phyloP scores from a whole-genome alignment of 1,139 yeast genomes.

The Debaryomyces robertsiae region DNA sequence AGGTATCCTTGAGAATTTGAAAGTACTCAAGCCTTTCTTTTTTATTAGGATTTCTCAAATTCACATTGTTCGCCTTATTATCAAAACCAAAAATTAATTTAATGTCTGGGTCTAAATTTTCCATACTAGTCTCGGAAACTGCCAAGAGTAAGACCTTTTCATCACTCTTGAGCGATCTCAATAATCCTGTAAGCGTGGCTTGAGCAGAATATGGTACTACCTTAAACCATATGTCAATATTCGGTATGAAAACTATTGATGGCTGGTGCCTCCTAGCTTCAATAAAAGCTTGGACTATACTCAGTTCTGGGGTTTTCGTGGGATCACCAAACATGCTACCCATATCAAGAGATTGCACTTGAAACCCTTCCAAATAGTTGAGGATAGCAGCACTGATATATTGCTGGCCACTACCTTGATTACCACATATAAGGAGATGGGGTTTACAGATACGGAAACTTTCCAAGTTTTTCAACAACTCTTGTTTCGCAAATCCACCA shows the following conservation, averaged over 20 bases:
- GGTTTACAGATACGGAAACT: slow-evolving; percentile 80
- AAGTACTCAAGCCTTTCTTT: slow-evolving; percentile 56
- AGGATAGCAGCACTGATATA: slow-evolving; percentile 83
- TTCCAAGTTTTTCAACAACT: slow-evolving; percentile 58
- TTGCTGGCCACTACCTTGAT: slow-evolving; percentile 84
- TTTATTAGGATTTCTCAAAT: slow-evolving; percentile 45
- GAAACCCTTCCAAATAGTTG: slow-evolving; percentile 85
- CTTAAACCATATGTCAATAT: slow-evolving; percentile 74
- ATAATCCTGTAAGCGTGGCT: slow-evolving; percentile 69
- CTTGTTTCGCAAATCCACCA: slow-evolving; percentile 72
- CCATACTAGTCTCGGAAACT: slow-evolving; percentile 55
- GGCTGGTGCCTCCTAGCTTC: slow-evolving; percentile 94
- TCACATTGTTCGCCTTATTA: slow-evolving; percentile 48
- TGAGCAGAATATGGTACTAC: slow-evolving; percentile 70
- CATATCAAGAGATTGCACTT: slow-evolving; percentile 82
- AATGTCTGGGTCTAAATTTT: slow-evolving; percentile 38
- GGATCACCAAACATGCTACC: slow-evolving; percentile 80
- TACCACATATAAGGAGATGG: slow-evolving; percentile 71
- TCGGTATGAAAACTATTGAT: slow-evolving; percentile 81
- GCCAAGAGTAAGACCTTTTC: slow-evolving; percentile 82
- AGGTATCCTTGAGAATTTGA: slow-evolving; percentile 52
- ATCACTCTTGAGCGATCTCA: slow-evolving; percentile 67
- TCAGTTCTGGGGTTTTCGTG: slow-evolving; percentile 80
- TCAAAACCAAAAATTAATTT: slow-evolving; percentile 56
- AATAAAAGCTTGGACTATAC: slow-evolving; percentile 78